Evolutionary conservation across 495 filamentous ascomycete genomes (phyloP).

Genomic region (Wilcoxina mikolae): DNA sequence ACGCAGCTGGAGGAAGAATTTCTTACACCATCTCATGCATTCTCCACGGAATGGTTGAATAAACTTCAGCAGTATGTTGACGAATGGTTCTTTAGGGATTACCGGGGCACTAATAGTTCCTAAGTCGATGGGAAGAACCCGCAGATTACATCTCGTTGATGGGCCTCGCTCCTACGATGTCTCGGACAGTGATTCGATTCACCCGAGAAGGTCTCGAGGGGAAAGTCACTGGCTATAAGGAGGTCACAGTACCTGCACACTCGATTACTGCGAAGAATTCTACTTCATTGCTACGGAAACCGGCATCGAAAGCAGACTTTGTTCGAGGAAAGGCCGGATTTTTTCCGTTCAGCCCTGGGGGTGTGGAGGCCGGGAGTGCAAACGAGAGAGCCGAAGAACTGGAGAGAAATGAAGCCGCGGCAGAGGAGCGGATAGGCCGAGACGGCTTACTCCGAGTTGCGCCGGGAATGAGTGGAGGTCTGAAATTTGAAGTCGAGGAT

Average conservation of each 20-base stretch:
- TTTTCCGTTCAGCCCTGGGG: slow-evolving; percentile 89
- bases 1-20: slow-evolving; percentile 60
- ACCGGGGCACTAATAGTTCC: no score
- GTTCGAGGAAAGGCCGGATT: slow-evolving; percentile 91
- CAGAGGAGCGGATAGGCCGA: slow-evolving; percentile 35
- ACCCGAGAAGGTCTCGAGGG: slow-evolving; percentile 85
- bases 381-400: slow-evolving; percentile 27
- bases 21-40: slow-evolving; percentile 58
- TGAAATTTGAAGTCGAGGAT: slow-evolving; percentile 54
- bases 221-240: slow-evolving; percentile 80
- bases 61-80: slow-evolving; percentile 55
- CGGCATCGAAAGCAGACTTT: slow-evolving; percentile 77
- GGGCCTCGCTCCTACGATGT: slow-evolving; percentile 76
- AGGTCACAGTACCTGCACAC: slow-evolving; percentile 80
- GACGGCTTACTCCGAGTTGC: slow-evolving; percentile 68
- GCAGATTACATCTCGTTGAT: slow-evolving; percentile 67
- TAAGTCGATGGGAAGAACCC: slow-evolving; percentile 65
- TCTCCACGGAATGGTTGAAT: slow-evolving; percentile 74
- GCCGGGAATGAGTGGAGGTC: slow-evolving; percentile 67
- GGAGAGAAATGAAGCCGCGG: slow-evolving; percentile 16
- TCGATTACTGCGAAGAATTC: slow-evolving; percentile 93
- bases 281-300: slow-evolving; percentile 76
- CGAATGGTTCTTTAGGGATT: no score
- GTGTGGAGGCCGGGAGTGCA: slow-evolving; percentile 73
- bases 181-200: slow-evolving; percentile 83